phyloP scores from a whole-genome alignment of 768 basidiomycete species.

The Gloeopeniophorella convolvens region DNA sequence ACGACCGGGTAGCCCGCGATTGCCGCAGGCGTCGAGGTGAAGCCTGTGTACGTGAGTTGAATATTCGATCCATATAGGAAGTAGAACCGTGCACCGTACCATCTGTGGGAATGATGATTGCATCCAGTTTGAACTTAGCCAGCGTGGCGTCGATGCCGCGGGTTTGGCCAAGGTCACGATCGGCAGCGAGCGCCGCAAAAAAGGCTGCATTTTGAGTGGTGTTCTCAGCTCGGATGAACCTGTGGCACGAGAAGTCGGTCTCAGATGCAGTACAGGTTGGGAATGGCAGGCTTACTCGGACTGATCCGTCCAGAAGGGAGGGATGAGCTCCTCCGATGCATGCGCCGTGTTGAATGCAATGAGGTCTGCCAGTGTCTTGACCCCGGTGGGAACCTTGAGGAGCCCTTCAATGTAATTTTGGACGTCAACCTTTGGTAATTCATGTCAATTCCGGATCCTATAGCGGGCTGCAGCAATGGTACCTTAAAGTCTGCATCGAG shows the following conservation, averaged over 20 bases:
- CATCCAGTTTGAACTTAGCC: slow-evolving; percentile 28
- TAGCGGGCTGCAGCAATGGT: background rate
- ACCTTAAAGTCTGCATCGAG: slow-evolving; percentile 56
- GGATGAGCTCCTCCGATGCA: slow-evolving; percentile 39
- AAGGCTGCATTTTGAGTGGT: slow-evolving; percentile 26
- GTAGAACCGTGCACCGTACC: slow-evolving; percentile 21
- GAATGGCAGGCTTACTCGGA: slow-evolving; percentile 26
- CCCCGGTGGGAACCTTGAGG: slow-evolving; percentile 48
- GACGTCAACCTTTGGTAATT: slow-evolving; percentile 41
- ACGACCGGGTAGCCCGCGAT: slow-evolving; percentile 24
- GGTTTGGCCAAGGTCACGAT: slow-evolving; percentile 29
- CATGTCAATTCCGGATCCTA: background rate
- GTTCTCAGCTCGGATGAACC: slow-evolving; percentile 27
- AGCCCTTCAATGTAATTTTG: slow-evolving; percentile 43
- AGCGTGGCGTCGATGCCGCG: slow-evolving; percentile 32
- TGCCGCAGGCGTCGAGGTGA: slow-evolving; percentile 15
- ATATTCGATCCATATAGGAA: background rate
- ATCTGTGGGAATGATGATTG: slow-evolving; percentile 29
- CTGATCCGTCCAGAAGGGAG: slow-evolving; percentile 33
- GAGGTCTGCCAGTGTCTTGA: slow-evolving; percentile 49
- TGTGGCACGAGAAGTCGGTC: too few relatives aligned
- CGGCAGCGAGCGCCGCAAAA: slow-evolving; percentile 27
- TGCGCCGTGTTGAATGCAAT: slow-evolving; percentile 54
- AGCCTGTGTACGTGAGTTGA: slow-evolving; percentile 2
- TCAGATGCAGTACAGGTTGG: too few relatives aligned